A percentile compares a stretch with the other conserved stretches of the same genome.
These are phyloP conservation scores for Scheffersomyces quercinus DNA, from an alignment of 1,139 yeast genomes.

Conservation along the genomic window DNA sequence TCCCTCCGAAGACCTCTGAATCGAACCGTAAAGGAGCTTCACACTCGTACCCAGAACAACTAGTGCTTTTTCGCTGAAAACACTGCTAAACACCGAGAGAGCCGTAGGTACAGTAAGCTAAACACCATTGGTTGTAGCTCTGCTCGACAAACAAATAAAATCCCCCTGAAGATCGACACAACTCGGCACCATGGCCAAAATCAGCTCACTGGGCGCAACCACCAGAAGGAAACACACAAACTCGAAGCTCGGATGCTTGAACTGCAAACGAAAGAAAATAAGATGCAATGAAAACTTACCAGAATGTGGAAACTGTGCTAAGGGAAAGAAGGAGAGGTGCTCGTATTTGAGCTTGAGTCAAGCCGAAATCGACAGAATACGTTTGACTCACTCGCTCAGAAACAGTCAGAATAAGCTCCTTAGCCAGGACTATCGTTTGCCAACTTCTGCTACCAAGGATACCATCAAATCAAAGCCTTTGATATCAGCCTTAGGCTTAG, in stretches of 20 bases:
- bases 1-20: too few relatives aligned
- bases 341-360: conserved; percentile 29
- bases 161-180: not conserved
- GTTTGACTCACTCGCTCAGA: conserved; percentile 30
- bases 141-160: too few relatives aligned
- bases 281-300: conserved; percentile 51
- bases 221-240: conserved; percentile 42
- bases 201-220: conserved; percentile 2
- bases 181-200: conserved; percentile 1
- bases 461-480: not conserved
- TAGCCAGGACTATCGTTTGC: conserved; percentile 28
- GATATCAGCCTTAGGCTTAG: not conserved
- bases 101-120: too few relatives aligned
- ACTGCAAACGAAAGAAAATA: conserved; percentile 46
- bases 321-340: conserved; percentile 32
- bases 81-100: too few relatives aligned
- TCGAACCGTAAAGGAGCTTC: too few relatives aligned
- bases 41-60: too few relatives aligned
- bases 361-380: conserved; percentile 27
- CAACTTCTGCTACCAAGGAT: conserved; percentile 19
- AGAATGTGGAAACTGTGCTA: conserved; percentile 39
- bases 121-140: too few relatives aligned
- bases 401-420: conserved; percentile 30
- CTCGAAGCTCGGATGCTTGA: conserved; percentile 44
- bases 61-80: too few relatives aligned